Evolutionary conservation across 768 basidiomycete genomes (phyloP), one percentile per base, ranked within the genome.

Genomic region (Pleurotus eryngii): DNA sequence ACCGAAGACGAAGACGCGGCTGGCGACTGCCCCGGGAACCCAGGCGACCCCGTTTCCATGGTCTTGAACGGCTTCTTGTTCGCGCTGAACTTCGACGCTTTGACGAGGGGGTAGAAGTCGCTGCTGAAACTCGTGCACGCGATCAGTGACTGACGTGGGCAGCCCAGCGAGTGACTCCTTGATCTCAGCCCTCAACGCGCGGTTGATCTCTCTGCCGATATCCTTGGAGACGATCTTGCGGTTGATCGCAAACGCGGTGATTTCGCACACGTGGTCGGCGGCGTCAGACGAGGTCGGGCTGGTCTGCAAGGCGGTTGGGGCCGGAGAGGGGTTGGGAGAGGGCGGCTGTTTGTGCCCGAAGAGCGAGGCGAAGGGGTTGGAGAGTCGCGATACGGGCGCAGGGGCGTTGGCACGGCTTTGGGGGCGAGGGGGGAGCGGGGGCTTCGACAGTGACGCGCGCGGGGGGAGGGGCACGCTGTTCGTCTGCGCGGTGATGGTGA

Each of bases 331-430:
- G 64, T 62, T 26, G 68, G 69, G 72, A 65, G 20, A 64, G 65
- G 57, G 64, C 65, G 57, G 64, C 73, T 17, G 68, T 60, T 14
- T 65, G 20, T 71, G 40, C 4, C 85, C 89, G 63, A 92, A 92
- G n/a, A 95, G 77, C 1, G 87, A 87, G 0, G 90, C 87, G 62
- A 95, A 94, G 0, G 91, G 86, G 63, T 88, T 89, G 24, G 80
- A 69, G 9, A 92, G 76, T 0, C 89, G 78, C 0, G 83, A 76
- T 0, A 75, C 48, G 18, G 66, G 48, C 15, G 66, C 43, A 45
- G 61, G 54, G 38, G 68, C 56, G 3, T 62, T 61, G 5, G 65
- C 37, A 15, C 73, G 72, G 17, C 54, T 60, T 11, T 60, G 60
- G 35, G 76, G 74, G 20, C 77, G 71, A 1, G 77, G 70, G 49